phyloP scores from a whole-genome alignment of 192 early-diverging fungal genomes.

The Umbelopsis isabellina region DNA sequence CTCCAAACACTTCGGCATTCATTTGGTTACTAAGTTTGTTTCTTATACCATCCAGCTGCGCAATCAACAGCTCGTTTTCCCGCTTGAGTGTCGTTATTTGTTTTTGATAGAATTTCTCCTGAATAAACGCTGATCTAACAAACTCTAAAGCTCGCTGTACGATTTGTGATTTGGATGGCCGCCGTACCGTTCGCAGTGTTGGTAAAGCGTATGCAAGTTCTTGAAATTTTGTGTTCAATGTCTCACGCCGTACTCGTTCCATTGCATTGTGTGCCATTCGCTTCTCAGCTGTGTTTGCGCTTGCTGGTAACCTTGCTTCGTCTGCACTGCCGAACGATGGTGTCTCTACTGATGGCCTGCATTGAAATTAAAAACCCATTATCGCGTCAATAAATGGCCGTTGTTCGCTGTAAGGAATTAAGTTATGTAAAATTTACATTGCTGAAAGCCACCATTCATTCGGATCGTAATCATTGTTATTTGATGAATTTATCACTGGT shows the following conservation, averaged over 20 bases:
- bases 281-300: slow-evolving; percentile 46
- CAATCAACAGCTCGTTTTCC: slow-evolving; percentile 13
- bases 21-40: slow-evolving; percentile 1
- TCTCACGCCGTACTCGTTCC: slow-evolving; percentile 75
- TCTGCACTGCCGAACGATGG: neutral
- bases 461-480: neutral
- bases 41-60: slow-evolving; percentile 5
- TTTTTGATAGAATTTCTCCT: slow-evolving; percentile 16
- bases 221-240: slow-evolving; percentile 77
- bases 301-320: neutral
- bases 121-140: slow-evolving; percentile 26
- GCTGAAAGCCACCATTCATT: neutral
- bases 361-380: neutral
- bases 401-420: neutral
- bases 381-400: neutral
- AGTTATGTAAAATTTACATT: neutral
- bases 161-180: slow-evolving; percentile 77
- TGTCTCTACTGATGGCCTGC: neutral
- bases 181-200: slow-evolving; percentile 65
- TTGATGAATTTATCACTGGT: too few species aligned
- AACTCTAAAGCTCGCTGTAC: slow-evolving; percentile 76
- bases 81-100: slow-evolving; percentile 15
- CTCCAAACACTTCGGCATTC: slow-evolving; percentile 6
- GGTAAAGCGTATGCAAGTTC: slow-evolving; percentile 75
- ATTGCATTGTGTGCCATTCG: slow-evolving; percentile 78